Percentiles rank a stretch among this genome's conserved stretches.
Evolutionary conservation across 2,329 filamentous ascomycete species (phyloP).

Genomic region (Diaporthe sp.): DNA sequence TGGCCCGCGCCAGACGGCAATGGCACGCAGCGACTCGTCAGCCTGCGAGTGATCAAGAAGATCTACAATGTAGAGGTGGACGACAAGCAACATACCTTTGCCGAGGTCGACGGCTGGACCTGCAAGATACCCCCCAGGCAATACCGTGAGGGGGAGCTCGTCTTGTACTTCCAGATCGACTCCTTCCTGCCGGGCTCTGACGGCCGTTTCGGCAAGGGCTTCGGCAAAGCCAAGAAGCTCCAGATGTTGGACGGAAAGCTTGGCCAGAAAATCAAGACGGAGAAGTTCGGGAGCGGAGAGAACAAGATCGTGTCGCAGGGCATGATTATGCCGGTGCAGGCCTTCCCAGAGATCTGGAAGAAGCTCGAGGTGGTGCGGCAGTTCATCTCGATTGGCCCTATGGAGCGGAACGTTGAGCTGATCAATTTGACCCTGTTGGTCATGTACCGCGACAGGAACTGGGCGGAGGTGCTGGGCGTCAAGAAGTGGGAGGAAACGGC

Average conservation of each 20-base stretch:
- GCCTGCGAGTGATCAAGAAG: conserved; percentile 32
- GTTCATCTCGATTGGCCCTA: conserved; percentile 2
- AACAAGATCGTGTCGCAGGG: conserved; percentile 46
- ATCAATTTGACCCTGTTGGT: conserved; percentile 26
- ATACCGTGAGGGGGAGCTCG: conserved; percentile 43
- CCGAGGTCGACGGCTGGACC: conserved; percentile 48
- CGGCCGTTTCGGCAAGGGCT: conserved; percentile 3
- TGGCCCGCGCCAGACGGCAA: too few relatives aligned
- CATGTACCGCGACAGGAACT: conserved; percentile 32
- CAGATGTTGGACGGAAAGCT: conserved; percentile 41
- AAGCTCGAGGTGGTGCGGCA: conserved; percentile 19
- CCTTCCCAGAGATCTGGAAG: conserved; percentile 43
- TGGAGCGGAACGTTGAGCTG: not conserved
- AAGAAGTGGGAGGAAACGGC: conserved; percentile 44
- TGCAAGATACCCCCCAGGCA: conserved; percentile 42
- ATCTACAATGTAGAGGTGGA: conserved; percentile 39
- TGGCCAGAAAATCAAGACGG: conserved; percentile 45
- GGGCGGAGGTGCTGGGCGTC: conserved; percentile 44
- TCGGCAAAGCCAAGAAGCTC: not conserved
- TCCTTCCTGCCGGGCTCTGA: conserved; percentile 47
- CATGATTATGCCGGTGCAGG: conserved; percentile 36
- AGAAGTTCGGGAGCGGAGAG: conserved; percentile 31
- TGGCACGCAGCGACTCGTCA: conserved; percentile 35
- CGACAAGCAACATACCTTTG: conserved; percentile 18
- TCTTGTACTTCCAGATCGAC: conserved; percentile 49